A percentile compares a stretch with the other conserved stretches of the same genome.
Conservation (phyloP, 805 yeast species). For the Saccharomycopsis selenospora region DNA sequence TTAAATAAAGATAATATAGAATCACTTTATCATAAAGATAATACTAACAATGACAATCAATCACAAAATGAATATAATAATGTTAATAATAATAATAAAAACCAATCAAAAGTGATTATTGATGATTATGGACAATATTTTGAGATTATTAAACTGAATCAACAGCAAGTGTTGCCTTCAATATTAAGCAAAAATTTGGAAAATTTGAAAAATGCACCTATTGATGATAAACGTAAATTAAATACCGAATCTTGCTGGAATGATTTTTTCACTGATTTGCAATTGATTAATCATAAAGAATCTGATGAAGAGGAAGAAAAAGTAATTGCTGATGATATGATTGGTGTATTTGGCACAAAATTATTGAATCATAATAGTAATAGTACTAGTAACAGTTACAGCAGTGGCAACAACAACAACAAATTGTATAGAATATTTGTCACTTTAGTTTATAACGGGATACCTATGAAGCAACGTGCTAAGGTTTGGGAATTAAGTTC, state of each 20-base stretch:
- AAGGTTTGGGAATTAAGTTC: slow-evolving; percentile 48
- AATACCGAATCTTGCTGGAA: neutral
- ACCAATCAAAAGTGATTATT: neutral
- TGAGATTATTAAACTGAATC: neutral
- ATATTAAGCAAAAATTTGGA: slow-evolving; percentile 2
- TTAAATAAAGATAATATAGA: neutral
- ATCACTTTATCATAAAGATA: neutral
- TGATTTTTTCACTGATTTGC: neutral
- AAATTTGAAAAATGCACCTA: neutral
- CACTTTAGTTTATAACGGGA: slow-evolving; percentile 37
- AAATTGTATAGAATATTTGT: slow-evolving; percentile 28
- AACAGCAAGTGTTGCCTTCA: neutral
- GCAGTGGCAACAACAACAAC: slow-evolving; percentile 18
- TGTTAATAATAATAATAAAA: neutral
- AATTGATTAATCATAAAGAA: neutral
- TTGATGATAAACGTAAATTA: neutral
- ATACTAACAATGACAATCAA: neutral
- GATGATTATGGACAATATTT: slow-evolving; percentile 9
- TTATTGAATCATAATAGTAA: neutral
- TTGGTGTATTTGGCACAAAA: neutral
- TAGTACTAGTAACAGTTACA: neutral
- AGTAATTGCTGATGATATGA: neutral
- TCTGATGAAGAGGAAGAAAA: neutral
- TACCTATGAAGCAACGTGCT: slow-evolving; percentile 42
- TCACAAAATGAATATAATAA: neutral